Evolutionary conservation across 176 grass and related monocot genomes (phyloP).

Genomic region (Tuctoria greenei): DNA sequence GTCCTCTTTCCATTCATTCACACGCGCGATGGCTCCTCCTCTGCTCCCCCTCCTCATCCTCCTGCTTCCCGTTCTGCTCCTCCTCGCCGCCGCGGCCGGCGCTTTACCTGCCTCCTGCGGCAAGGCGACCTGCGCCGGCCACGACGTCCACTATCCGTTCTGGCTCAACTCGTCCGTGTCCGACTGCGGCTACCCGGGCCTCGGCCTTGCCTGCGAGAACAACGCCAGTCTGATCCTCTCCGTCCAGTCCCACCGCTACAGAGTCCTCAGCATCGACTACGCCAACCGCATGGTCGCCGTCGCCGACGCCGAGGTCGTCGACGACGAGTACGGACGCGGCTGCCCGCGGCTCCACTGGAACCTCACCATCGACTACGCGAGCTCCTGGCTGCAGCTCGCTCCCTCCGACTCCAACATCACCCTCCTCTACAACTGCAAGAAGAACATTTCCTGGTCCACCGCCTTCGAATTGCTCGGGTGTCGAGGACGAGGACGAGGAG

Average conservation of each 20-base stretch:
- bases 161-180: background rate
- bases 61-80: background rate
- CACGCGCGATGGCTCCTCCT: background rate
- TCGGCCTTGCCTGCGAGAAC: conserved; percentile 47
- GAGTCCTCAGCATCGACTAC: conserved; percentile 30
- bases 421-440: conserved; percentile 48
- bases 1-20: background rate
- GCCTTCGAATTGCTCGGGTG: background rate
- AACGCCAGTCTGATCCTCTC: conserved; percentile 35
- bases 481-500: fast-evolving
- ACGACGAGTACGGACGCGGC: background rate
- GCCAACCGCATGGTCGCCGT: conserved; percentile 4
- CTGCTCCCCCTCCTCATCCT: background rate
- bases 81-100: background rate
- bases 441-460: background rate
- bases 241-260: conserved; percentile 34
- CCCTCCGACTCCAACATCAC: conserved; percentile 33
- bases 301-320: conserved; percentile 18
- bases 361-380: conserved; percentile 24
- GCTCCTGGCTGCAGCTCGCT: conserved; percentile 4
- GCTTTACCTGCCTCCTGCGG: background rate
- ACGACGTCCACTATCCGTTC: conserved; percentile 50
- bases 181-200: conserved; percentile 42
- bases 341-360: conserved; percentile 49
- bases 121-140: background rate